Evolutionary conservation across 257 asterid genomes (phyloP), one percentile per base, ranked within the genome.

Genomic region (Galeopsis tetrahit): DNA sequence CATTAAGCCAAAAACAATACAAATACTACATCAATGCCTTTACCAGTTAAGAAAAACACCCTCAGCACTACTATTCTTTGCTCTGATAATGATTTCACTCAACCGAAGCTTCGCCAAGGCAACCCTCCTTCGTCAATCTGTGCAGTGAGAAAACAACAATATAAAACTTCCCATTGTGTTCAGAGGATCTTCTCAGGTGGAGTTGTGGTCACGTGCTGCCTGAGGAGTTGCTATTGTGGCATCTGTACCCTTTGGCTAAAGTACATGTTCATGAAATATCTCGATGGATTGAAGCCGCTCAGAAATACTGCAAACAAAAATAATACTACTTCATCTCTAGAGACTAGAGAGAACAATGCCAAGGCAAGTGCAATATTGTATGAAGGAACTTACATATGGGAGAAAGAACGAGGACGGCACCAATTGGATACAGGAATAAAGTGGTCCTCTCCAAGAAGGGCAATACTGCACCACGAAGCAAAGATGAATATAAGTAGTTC

Each of bases 361-460:
- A 74, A 57, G 4, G 60, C 48, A 7, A 35, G 7, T 11, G 10
- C 10, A 7, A 51, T 58, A 7, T 60, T 15, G 75, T 28, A 17
- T 3, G 7, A 11, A 69, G 68, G 68, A 62, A 80, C 88, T 84
- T 79, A 84, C 88, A 44, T 74, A 83, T 89, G 42, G 99, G 99
- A 62, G 93, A 90, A 68, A 95, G 94, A 69, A 95, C 90, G 66
- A 95, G 77, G 63, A 81, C 90, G 55, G 80, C 48, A 48, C 99
- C 98, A 62, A 95, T 95, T 68, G 99, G 99, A 77, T 95, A 95
- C 69, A 95, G 87, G 83, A 95, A 92, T 78, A 95, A 80, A n/a
- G 99, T 95, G 53, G 99, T 92, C 87, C 90, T 95, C 84, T 92
- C 99, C 87, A 95, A 77, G 87, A 95, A 95, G 62, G 99, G 99